Base-by-base conservation (phyloP, 192 early-diverging fungal genomes). In the Gigaspora rosea region DNA sequence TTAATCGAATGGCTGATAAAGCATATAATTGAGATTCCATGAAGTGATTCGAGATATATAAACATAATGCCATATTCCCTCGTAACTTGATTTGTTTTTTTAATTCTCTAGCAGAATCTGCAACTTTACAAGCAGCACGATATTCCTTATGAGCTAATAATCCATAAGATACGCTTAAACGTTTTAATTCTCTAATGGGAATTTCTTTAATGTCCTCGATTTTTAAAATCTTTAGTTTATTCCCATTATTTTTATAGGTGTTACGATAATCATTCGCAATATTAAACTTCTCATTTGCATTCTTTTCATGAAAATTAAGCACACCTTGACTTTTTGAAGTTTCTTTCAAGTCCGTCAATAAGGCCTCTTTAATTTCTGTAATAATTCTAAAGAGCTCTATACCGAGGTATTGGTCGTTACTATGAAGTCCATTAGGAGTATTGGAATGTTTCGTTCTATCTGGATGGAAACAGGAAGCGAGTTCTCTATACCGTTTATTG, bases 1-100 rank as follows among this genome's bases (percentile, higher is more conserved):
- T 27, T 9, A 66, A 47, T 20, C 9, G 27, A 66, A 66, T 66
- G 36, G 64, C 64, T n/a, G 64, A 66, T 46, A 66, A 66, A 66
- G 64, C 64, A 46, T 47, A 66, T 66, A 46, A 46, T 16, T 66
- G 64, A 9, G 64, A 33, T 66, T 66, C 64, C 18, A 66, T 7
- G 7, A 15, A 46, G 18, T 20, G 18, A 9, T 66, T n/a, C 0
- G 16, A 47, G 16, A 66, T 35, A 46, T 66, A 66, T 47, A 47
- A 65, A 46, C 64, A 66, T 47, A 66, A 18, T 66, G 64, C 36
- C 41, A 66, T 66, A 46, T 9, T 66, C 7, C 64, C 36, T 66
- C 64, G 64, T 66, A 66, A 8, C 36, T 46, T 66, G 4, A 66
- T 18, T 66, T 66, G 64, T 41, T 66, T 46, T 47, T 46, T 66